Conservation (phyloP, 768 basidiomycete species). For the Trametes cingulata region DNA sequence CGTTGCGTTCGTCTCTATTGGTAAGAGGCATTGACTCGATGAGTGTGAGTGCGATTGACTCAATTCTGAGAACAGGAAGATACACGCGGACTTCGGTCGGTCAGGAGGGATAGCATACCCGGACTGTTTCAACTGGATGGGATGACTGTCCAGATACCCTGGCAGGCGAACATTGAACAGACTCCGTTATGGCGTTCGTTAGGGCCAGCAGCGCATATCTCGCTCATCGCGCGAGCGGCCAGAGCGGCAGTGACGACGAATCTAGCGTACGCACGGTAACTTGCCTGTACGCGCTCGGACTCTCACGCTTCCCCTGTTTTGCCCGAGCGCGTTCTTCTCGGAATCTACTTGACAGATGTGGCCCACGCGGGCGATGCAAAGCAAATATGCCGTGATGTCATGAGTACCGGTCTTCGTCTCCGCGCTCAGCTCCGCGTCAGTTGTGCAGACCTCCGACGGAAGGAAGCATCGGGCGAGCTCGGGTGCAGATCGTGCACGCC, state of each 20-base stretch:
- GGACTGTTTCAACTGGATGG: neutral
- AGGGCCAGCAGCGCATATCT: too few relatives aligned
- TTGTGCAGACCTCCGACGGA: neutral
- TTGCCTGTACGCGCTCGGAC: neutral
- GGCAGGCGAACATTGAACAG: too few relatives aligned
- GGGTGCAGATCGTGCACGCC: neutral
- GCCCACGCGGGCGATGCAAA: neutral
- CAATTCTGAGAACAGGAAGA: neutral
- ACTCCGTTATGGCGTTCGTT: too few relatives aligned
- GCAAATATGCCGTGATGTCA: neutral
- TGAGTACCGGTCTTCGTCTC: neutral
- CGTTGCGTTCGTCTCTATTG: neutral
- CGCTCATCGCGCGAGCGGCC: neutral
- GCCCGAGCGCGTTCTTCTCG: neutral
- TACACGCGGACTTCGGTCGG: neutral
- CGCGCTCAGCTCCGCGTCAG: neutral
- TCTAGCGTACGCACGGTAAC: neutral
- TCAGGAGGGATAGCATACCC: neutral
- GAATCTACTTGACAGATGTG: neutral
- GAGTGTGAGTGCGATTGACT: neutral
- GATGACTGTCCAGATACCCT: neutral
- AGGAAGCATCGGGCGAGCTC: neutral
- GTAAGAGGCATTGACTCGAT: neutral
- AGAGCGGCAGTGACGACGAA: slow-evolving; percentile 1
- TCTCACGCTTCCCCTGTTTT: slow-evolving; percentile 13